Percentiles rank a stretch among this genome's conserved stretches.
phyloP scores from a whole-genome alignment of 1,139 yeast species.

The Geotrichum citri-aurantii region DNA sequence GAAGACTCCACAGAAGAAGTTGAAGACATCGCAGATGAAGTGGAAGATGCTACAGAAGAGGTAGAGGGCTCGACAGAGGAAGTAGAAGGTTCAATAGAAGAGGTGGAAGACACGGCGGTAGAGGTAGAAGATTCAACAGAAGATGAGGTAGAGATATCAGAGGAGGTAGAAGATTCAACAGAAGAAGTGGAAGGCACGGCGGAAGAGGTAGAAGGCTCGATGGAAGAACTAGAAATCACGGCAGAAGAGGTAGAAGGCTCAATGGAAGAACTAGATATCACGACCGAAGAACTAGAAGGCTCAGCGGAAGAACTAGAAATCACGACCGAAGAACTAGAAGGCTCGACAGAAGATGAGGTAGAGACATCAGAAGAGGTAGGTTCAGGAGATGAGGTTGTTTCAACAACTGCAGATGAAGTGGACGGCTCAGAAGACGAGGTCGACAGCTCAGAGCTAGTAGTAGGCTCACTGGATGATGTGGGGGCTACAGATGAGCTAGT shows the following conservation, averaged over 20 bases:
- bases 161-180: not conserved
- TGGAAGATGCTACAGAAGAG: constrained; percentile 5
- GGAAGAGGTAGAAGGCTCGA: constrained; percentile 4
- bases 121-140: constrained; percentile 15
- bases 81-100: constrained; percentile 15
- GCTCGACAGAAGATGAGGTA: not conserved
- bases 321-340: not conserved
- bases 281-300: constrained; percentile 14
- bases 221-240: constrained; percentile 8
- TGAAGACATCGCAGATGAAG: constrained; percentile 5
- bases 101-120: not conserved
- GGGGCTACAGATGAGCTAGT: constrained; percentile 4
- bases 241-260: not conserved
- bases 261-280: constrained; percentile 9
- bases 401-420: constrained; percentile 1
- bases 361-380: not conserved
- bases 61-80: constrained; percentile 7
- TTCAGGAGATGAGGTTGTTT: not conserved
- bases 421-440: not conserved
- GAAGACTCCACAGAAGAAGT: constrained; percentile 9
- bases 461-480: constrained; percentile 8
- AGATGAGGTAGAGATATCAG: not conserved
- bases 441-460: constrained; percentile 1
- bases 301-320: constrained; percentile 1
- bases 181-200: not conserved